These are phyloP conservation scores for Amanita brunnescens DNA, from an alignment of 768 basidiomycete species.

Conservation along the genomic window DNA sequence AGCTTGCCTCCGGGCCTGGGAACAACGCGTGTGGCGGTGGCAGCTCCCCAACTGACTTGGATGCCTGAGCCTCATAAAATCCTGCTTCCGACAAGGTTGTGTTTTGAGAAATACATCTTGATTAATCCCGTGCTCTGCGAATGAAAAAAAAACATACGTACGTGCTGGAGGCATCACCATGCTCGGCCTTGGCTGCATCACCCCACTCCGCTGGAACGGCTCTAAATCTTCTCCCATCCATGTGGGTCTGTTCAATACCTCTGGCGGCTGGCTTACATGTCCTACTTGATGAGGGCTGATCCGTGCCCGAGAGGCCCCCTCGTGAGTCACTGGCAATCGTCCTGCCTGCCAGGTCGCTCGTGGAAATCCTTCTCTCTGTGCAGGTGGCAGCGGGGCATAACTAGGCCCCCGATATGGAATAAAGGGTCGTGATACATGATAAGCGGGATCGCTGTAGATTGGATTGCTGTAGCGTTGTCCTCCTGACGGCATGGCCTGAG, in stretches of 20 bases:
- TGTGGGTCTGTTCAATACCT: constrained; percentile 1
- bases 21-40: constrained; percentile 8
- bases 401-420: constrained; percentile 16
- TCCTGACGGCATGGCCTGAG: constrained; percentile 6
- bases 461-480: constrained; percentile 20
- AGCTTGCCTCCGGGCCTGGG: constrained; percentile 5
- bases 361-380: constrained; percentile 11
- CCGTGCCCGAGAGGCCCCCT: constrained; percentile 13
- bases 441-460: constrained; percentile 23
- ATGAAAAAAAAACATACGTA: too few relatives aligned
- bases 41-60: constrained; percentile 3
- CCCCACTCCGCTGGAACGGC: neutral
- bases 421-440: constrained; percentile 19
- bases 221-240: constrained; percentile 1
- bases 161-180: constrained; percentile 1
- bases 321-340: constrained; percentile 28
- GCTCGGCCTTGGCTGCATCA: neutral
- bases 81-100: neutral
- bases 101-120: neutral
- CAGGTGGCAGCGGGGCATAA: constrained; percentile 12
- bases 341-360: constrained; percentile 20
- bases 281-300: constrained; percentile 5
- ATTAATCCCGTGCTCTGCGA: neutral
- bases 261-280: constrained; percentile 2
- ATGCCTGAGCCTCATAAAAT: constrained; percentile 1